These are phyloP conservation scores for Phytophthora cajani DNA, from an alignment of 352 stramenopile species.

Conservation along the genomic window DNA sequence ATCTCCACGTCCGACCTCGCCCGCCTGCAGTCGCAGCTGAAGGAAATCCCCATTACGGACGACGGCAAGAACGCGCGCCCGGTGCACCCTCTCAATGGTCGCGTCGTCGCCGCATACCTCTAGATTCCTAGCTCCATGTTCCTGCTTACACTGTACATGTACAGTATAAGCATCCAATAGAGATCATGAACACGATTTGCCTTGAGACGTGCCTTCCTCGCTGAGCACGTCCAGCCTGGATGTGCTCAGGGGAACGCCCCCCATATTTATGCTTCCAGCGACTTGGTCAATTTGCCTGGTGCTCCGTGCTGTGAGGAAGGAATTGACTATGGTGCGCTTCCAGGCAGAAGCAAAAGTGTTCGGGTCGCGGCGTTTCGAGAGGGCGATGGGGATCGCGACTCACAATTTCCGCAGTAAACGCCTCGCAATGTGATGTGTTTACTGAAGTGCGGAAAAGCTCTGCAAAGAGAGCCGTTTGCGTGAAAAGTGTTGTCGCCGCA, in stretches of 20 bases:
- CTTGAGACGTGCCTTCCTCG: conserved; percentile 15
- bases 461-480: too few species aligned
- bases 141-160: neutral
- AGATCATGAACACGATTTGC: conserved; percentile 15
- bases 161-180: conserved; percentile 5
- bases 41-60: conserved; percentile 31
- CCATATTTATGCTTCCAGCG: conserved; percentile 3
- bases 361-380: neutral
- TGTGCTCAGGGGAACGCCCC: neutral
- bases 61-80: conserved; percentile 38
- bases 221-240: conserved; percentile 19
- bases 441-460: too few species aligned
- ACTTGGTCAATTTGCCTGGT: neutral
- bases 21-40: conserved; percentile 34
- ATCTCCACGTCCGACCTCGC: conserved; percentile 31
- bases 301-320: too few species aligned
- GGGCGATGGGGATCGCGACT: conserved; percentile 9
- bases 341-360: neutral
- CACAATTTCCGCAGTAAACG: too few species aligned
- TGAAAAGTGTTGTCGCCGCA: neutral
- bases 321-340: too few species aligned
- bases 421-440: too few species aligned
- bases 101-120: conserved; percentile 32
- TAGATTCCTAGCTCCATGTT: conserved; percentile 11
- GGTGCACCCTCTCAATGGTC: conserved; percentile 35